Evolutionary conservation across 2,329 filamentous ascomycete genomes (phyloP).

Genomic region (Endoconidiophora laricicola): DNA sequence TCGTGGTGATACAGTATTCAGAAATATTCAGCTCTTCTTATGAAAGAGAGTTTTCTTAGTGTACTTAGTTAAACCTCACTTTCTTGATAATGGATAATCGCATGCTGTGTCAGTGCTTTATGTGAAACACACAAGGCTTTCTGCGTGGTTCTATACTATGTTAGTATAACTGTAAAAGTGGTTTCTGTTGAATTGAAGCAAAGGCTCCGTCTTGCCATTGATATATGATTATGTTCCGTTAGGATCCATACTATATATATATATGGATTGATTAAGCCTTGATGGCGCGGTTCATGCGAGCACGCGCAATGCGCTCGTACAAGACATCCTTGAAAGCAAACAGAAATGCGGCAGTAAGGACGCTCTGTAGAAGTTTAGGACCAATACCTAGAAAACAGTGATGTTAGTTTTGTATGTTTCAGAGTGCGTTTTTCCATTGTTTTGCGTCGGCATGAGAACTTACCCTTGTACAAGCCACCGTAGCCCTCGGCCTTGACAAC

Average conservation of each 20-base stretch:
- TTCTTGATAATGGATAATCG: too few species aligned
- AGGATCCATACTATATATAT: too few species aligned
- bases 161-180: too few species aligned
- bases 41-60: too few species aligned
- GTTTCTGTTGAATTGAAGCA: neutral
- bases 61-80: too few species aligned
- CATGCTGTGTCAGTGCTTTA: too few species aligned
- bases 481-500: conserved; percentile 87
- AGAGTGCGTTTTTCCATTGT: neutral
- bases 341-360: conserved; percentile 85
- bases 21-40: too few species aligned
- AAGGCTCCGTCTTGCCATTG: neutral
- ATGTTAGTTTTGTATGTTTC: too few species aligned
- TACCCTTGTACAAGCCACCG: conserved; percentile 79
- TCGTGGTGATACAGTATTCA: neutral
- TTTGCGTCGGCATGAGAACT: conserved; percentile 18
- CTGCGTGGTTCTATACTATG: neutral
- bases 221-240: too few species aligned
- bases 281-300: conserved; percentile 33
- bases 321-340: conserved; percentile 97
- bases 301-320: conserved; percentile 63
- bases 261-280: conserved; percentile 17
- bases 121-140: neutral
- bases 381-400: conserved; percentile 51
- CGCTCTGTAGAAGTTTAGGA: conserved; percentile 92